Evolutionary conservation across 106 monocot genomes (phyloP).

Genomic region (Apostasia shenzhenica): DNA sequence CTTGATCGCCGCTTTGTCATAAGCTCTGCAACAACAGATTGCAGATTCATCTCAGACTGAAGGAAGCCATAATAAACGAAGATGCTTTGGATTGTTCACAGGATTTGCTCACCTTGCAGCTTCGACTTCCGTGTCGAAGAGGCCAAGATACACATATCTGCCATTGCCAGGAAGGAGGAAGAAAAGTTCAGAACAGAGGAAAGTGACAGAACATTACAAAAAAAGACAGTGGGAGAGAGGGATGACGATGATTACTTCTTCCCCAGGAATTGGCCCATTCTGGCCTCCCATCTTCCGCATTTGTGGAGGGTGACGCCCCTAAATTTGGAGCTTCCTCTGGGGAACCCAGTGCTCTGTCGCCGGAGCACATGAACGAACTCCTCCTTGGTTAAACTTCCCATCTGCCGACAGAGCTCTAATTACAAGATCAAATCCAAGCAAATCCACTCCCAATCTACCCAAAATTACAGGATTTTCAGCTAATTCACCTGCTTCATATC

Average conservation of each 20-base stretch:
- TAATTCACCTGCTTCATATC: slow-evolving; percentile 39
- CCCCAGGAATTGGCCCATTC: slow-evolving; percentile 45
- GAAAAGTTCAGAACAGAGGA: not conserved
- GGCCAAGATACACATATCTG: slow-evolving; percentile 22
- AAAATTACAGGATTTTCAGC: not conserved
- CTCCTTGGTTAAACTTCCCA: slow-evolving; percentile 35
- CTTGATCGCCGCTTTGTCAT: slow-evolving; percentile 80
- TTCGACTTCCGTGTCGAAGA: slow-evolving; percentile 24
- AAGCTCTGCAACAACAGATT: slow-evolving; percentile 34
- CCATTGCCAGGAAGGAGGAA: not conserved
- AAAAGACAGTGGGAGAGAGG: no score
- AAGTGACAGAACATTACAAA: not conserved
- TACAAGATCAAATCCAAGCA: not conserved
- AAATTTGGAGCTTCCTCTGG: slow-evolving; percentile 42
- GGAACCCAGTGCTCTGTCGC: slow-evolving; percentile 46
- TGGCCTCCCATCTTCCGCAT: slow-evolving; percentile 62
- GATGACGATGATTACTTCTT: slow-evolving; percentile 32
- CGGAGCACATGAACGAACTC: slow-evolving; percentile 54
- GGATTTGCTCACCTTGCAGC: slow-evolving; percentile 15
- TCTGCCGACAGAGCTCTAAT: slow-evolving; percentile 5
- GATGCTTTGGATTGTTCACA: not conserved
- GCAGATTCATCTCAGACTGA: not conserved
- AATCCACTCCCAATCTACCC: no score
- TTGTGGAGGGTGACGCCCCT: slow-evolving; percentile 54
- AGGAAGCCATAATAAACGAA: not conserved